These are phyloP conservation scores for Claviceps capensis DNA, from an alignment of 2,329 filamentous ascomycete genomes.

Conservation along the genomic window DNA sequence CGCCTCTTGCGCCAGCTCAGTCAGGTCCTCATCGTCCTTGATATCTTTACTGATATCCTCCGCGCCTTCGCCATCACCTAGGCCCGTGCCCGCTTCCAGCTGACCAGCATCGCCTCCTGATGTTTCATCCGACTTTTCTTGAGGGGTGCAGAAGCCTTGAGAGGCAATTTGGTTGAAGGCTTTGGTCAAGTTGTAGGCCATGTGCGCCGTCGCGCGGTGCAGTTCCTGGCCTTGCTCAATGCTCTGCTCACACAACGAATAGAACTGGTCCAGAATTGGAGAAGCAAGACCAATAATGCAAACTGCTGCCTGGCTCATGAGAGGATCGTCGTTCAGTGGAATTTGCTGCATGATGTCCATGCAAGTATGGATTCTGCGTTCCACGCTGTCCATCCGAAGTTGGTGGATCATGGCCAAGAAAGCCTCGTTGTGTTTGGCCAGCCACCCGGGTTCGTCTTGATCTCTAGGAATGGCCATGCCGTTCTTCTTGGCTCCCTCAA, in stretches of 20 bases:
- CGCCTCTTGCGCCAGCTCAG: conserved; percentile 77
- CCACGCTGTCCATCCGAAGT: conserved; percentile 45
- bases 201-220: conserved; percentile 57
- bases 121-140: conserved; percentile 62
- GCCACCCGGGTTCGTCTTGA: conserved; percentile 23
- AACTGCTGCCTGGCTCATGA: conserved; percentile 17
- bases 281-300: conserved; percentile 22
- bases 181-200: conserved; percentile 62
- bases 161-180: conserved; percentile 66
- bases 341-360: conserved; percentile 22
- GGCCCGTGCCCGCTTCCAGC: conserved; percentile 78
- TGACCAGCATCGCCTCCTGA: conserved; percentile 59
- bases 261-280: conserved; percentile 67
- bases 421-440: conserved; percentile 31
- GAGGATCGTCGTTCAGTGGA: conserved; percentile 15
- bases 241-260: conserved; percentile 42
- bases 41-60: conserved; percentile 98
- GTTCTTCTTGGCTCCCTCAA: conserved; percentile 56
- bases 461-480: conserved; percentile 26
- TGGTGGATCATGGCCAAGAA: conserved; percentile 40
- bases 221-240: conserved; percentile 46
- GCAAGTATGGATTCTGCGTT: conserved; percentile 24
- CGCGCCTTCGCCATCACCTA: conserved; percentile 87
- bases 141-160: conserved; percentile 83
- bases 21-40: conserved; percentile 80